phyloP scores from a whole-genome alignment of 2,329 filamentous ascomycete genomes.

The Fusarium clavum region DNA sequence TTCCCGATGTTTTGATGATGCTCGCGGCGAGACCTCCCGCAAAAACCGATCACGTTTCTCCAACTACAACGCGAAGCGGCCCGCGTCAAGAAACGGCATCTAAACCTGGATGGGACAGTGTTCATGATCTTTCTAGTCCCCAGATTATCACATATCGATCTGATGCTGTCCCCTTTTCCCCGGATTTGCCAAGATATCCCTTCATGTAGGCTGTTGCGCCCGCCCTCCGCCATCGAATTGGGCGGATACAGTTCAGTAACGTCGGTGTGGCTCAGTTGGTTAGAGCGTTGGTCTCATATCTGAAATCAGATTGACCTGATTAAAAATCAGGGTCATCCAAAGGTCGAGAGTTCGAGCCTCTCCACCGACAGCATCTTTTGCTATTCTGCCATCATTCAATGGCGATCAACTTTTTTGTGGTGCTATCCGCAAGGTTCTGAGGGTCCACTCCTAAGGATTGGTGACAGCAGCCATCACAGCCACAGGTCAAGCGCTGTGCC shows the following conservation, averaged over 20 bases:
- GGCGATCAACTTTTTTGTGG: background rate
- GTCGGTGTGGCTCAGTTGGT: constrained; percentile 48
- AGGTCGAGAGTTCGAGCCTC: constrained; percentile 49
- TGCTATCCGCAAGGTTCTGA: background rate
- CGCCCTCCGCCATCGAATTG: constrained; percentile 11
- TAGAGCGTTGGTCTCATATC: constrained; percentile 49
- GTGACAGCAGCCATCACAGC: background rate
- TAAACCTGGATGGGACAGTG: background rate
- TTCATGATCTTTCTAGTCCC: background rate
- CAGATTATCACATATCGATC: background rate
- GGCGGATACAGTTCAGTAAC: background rate
- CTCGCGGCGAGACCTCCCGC: constrained; percentile 23
- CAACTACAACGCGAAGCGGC: constrained; percentile 4
- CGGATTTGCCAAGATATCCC: background rate
- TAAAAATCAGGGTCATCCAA: constrained; percentile 44
- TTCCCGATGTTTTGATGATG: constrained; percentile 19
- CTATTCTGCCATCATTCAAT: background rate
- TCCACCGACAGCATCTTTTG: constrained; percentile 40
- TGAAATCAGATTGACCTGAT: constrained; percentile 35
- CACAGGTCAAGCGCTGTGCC: background rate
- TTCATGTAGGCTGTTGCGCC: constrained; percentile 1
- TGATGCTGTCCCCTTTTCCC: background rate
- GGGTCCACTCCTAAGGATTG: background rate
- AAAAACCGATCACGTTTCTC: constrained; percentile 40
- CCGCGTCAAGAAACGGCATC: constrained; percentile 3